phyloP scores from a whole-genome alignment of 2,329 filamentous ascomycete species.

The Neospermospora avenae region DNA sequence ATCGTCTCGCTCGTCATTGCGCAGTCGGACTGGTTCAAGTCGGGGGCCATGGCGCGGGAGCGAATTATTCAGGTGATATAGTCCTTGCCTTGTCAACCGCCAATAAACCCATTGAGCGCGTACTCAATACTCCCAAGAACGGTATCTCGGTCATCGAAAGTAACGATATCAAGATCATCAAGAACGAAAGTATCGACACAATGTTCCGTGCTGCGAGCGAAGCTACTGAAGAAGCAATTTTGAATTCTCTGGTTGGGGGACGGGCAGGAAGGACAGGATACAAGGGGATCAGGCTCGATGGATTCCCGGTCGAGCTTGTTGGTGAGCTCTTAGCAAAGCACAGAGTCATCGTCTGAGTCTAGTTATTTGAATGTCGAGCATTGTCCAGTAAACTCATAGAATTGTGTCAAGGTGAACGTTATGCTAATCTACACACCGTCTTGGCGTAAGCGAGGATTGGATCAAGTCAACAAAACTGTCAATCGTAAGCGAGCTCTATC shows the following conservation, averaged over 20 bases:
- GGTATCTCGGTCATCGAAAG: conserved; percentile 36
- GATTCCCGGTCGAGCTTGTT: conserved; percentile 43
- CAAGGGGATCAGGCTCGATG: conserved; percentile 47
- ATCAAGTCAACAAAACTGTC: too few species aligned
- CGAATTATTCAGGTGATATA: conserved; percentile 62
- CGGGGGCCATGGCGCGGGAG: conserved; percentile 51
- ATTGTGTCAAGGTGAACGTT: too few species aligned
- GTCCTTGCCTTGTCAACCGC: conserved; percentile 66
- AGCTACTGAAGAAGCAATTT: conserved; percentile 62
- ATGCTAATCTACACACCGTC: too few species aligned
- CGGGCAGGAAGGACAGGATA: conserved; percentile 57
- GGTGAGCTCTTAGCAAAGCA: conserved; percentile 23
- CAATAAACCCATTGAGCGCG: conserved; percentile 36
- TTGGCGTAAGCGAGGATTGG: too few species aligned
- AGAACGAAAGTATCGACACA: conserved; percentile 58
- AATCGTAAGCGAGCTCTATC: too few species aligned
- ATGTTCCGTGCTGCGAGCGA: conserved; percentile 61
- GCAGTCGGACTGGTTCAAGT: conserved; percentile 58
- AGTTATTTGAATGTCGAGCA: too few species aligned
- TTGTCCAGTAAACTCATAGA: too few species aligned
- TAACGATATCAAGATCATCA: conserved; percentile 47
- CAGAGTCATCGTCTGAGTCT: conserved; percentile 20
- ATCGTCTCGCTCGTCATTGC: conserved; percentile 56
- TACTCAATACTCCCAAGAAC: conserved; percentile 28
- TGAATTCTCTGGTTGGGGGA: conserved; percentile 57